These are phyloP conservation scores for Niebla homalea DNA, from an alignment of 495 filamentous ascomycete genomes.

Conservation along the genomic window DNA sequence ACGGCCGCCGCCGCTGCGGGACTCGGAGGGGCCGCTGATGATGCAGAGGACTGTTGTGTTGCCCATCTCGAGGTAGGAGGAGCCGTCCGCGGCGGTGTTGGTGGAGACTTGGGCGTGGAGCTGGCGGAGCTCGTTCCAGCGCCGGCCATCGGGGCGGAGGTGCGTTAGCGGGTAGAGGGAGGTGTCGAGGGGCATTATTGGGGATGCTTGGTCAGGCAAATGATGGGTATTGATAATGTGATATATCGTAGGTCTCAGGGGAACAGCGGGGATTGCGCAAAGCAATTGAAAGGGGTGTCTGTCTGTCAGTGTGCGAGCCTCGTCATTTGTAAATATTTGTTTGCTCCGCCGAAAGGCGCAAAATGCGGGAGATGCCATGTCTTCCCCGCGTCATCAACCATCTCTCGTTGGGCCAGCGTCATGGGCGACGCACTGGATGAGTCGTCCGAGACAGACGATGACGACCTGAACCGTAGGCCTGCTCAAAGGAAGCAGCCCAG, in stretches of 20 bases:
- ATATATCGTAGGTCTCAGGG: no score
- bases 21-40: constrained; percentile 68
- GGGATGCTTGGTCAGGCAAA: background rate
- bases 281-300: no score
- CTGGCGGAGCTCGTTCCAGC: constrained; percentile 95
- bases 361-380: no score
- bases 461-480: background rate
- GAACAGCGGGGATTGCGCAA: no score
- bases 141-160: constrained; percentile 82
- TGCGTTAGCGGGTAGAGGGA: constrained; percentile 74
- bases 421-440: background rate
- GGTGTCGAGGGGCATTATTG: constrained; percentile 77
- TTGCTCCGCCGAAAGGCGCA: no score
- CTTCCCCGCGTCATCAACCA: no score
- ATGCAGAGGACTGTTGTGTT: constrained; percentile 95
- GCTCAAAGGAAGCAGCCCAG: background rate
- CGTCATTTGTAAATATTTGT: no score
- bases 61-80: constrained; percentile 83
- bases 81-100: constrained; percentile 81
- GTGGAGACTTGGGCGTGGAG: constrained; percentile 81
- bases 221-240: no score
- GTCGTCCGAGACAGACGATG: background rate
- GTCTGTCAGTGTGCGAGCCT: no score
- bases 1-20: constrained; percentile 25
- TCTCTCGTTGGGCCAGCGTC: background rate